Evolutionary conservation across 345 rosid genomes (phyloP).

Genomic region (Heritiera fomes): DNA sequence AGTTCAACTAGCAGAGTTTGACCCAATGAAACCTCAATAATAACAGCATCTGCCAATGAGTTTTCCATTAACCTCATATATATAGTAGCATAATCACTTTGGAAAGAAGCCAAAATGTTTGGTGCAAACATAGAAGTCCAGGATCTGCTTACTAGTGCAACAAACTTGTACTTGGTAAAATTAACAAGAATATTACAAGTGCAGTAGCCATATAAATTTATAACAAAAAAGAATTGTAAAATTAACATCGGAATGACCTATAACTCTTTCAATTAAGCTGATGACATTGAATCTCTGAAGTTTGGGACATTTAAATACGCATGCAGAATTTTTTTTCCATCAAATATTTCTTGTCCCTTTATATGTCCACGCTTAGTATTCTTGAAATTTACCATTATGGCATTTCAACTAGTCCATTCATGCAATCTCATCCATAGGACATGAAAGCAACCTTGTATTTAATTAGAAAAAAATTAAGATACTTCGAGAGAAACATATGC

Average conservation of each 20-base stretch:
- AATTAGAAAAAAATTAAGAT: neutral
- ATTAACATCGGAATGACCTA: neutral
- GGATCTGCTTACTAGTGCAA: neutral
- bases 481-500: neutral
- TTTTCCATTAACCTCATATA: neutral
- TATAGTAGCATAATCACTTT: neutral
- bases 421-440: neutral
- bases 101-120: neutral
- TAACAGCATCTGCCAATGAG: neutral
- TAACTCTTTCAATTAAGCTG: neutral
- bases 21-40: neutral
- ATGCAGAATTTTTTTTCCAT: neutral
- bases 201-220: neutral
- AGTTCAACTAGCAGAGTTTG: neutral
- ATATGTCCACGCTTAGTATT: neutral
- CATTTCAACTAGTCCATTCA: slow-evolving; percentile 5
- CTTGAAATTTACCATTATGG: neutral
- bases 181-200: neutral
- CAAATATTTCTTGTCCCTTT: slow-evolving; percentile 5
- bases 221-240: neutral
- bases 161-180: neutral
- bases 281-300: neutral
- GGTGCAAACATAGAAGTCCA: neutral
- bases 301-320: neutral
- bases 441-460: neutral